Conservation (phyloP, 768 basidiomycete genomes). For the Russula virescens region DNA sequence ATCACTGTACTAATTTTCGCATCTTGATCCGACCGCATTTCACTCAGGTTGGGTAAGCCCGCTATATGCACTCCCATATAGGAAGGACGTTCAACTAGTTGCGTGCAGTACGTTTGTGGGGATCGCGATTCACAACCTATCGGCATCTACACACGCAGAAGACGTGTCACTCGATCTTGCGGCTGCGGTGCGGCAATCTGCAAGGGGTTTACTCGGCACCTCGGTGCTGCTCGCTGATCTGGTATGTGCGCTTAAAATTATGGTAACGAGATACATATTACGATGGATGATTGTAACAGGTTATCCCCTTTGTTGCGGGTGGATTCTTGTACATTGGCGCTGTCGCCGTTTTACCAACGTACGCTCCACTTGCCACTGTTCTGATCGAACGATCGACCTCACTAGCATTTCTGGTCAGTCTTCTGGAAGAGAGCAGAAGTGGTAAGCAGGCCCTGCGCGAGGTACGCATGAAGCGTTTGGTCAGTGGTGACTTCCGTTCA, state of each 20-base stretch:
- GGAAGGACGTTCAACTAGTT: neutral
- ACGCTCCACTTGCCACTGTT: slow-evolving; percentile 33
- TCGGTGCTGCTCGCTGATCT: slow-evolving; percentile 74
- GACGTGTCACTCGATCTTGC: slow-evolving; percentile 54
- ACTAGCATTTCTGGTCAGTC: slow-evolving; percentile 35
- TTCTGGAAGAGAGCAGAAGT: slow-evolving; percentile 84
- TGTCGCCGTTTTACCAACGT: slow-evolving; percentile 88
- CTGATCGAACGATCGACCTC: slow-evolving; percentile 13
- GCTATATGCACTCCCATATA: neutral
- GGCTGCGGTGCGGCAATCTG: slow-evolving; percentile 69
- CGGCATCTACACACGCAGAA: slow-evolving; percentile 42
- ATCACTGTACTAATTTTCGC: neutral
- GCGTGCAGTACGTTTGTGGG: slow-evolving; percentile 72
- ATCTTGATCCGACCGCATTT: slow-evolving; percentile 11
- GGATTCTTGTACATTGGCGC: slow-evolving; percentile 93
- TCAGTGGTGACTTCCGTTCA: neutral
- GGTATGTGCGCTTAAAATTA: slow-evolving; percentile 42
- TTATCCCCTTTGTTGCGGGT: slow-evolving; percentile 85
- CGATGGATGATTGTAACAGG: slow-evolving; percentile 39
- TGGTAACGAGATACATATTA: slow-evolving; percentile 14
- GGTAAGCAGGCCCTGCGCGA: slow-evolving; percentile 87
- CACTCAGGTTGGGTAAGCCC: slow-evolving; percentile 28
- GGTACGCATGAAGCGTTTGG: slow-evolving; percentile 40
- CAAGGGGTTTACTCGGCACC: slow-evolving; percentile 76
- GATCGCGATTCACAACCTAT: slow-evolving; percentile 74